Conservation (phyloP, 306 rosid species). For the Cicer yamashitae region DNA sequence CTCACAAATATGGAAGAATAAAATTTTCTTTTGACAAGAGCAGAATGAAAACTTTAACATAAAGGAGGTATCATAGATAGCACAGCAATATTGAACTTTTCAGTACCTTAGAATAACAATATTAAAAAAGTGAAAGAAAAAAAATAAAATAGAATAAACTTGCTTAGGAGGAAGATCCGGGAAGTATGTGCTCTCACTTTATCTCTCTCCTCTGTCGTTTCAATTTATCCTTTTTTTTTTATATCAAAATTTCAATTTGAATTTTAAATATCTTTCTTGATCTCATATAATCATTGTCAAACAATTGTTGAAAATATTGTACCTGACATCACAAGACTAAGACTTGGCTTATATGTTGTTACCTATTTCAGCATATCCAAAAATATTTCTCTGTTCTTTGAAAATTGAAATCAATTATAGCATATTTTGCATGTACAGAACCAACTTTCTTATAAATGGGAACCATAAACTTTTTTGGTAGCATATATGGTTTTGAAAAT, state of each 20-base stretch:
- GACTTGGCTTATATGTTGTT: slow-evolving; percentile 32
- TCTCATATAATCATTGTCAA: slow-evolving; percentile 25
- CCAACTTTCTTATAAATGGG: neutral
- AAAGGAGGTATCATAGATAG: slow-evolving; percentile 39
- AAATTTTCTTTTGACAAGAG: slow-evolving; percentile 25
- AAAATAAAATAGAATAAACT: slow-evolving; percentile 39
- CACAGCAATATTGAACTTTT: slow-evolving; percentile 35
- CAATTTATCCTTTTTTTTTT: slow-evolving; percentile 6
- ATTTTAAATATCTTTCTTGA: slow-evolving; percentile 6
- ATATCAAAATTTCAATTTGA: neutral
- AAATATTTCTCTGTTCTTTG: neutral
- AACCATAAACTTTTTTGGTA: neutral
- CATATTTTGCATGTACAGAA: neutral
- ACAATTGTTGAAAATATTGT: slow-evolving; percentile 22
- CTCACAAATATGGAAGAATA: slow-evolving; percentile 39
- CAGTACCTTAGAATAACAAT: slow-evolving; percentile 38
- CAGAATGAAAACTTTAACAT: slow-evolving; percentile 38
- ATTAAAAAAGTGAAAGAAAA: slow-evolving; percentile 21
- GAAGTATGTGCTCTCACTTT: slow-evolving; percentile 43
- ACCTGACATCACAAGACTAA: slow-evolving; percentile 4
- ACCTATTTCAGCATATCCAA: slow-evolving; percentile 42
- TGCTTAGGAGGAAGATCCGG: slow-evolving; percentile 45
- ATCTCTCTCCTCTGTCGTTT: neutral
- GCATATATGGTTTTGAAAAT: neutral
- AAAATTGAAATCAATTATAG: neutral